Evolutionary conservation across 176 grass and related monocot genomes (phyloP).

Genomic region (Carex kokanica): DNA sequence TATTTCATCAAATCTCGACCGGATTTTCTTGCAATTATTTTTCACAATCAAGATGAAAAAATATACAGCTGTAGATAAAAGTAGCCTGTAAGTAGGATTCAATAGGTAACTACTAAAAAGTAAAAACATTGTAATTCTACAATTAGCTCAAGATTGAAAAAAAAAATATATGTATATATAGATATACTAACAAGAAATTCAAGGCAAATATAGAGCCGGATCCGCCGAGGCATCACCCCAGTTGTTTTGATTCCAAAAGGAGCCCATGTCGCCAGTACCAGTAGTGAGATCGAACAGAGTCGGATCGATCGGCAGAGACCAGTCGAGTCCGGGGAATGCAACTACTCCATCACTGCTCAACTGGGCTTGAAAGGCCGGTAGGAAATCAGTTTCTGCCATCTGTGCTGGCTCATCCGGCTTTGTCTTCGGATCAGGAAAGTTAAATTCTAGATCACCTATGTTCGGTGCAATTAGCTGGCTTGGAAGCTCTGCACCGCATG

Average conservation of each 20-base stretch:
- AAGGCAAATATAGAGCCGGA: slow-evolving; percentile 36
- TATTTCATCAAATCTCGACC: neutral
- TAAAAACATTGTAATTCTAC: neutral
- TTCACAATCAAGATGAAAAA: neutral
- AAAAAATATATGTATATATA: neutral
- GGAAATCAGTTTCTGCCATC: neutral
- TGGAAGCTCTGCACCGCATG: neutral
- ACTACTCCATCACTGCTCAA: neutral
- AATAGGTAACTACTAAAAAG: neutral
- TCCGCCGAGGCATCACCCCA: slow-evolving; percentile 22
- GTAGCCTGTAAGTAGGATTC: neutral
- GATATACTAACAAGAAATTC: slow-evolving; percentile 20
- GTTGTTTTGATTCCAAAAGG: slow-evolving; percentile 37
- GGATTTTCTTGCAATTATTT: neutral
- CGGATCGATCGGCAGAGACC: slow-evolving; percentile 21
- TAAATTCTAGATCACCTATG: neutral
- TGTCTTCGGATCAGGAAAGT: slow-evolving; percentile 23
- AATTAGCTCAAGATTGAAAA: neutral
- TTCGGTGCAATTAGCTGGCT: neutral
- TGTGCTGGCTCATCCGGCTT: neutral
- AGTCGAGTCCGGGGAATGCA: slow-evolving; percentile 18
- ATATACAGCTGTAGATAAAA: neutral
- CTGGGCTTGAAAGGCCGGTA: neutral
- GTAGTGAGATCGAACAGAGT: slow-evolving; percentile 31
- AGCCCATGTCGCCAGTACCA: slow-evolving; percentile 2